Evolutionary conservation across 2,329 filamentous ascomycete genomes (phyloP).

Genomic region (Leptosphaerulina australis): DNA sequence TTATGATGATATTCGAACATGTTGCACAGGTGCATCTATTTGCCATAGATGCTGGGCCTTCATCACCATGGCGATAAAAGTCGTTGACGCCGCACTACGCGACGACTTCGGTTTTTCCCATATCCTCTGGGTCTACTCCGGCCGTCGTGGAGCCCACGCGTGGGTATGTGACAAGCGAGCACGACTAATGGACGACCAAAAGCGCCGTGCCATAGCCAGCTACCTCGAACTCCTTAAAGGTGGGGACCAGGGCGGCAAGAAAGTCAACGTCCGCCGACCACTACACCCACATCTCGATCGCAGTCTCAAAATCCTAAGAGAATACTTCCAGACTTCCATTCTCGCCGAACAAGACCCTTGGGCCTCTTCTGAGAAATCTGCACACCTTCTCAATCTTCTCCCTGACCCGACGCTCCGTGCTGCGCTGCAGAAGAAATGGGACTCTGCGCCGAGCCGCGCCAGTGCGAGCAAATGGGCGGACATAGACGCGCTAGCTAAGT

Average conservation of each 20-base stretch:
- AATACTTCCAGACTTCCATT: slow-evolving; percentile 83
- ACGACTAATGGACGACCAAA: slow-evolving; percentile 81
- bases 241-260: slow-evolving; percentile 83
- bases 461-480: slow-evolving; percentile 90
- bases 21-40: slow-evolving; percentile 91
- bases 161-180: slow-evolving; percentile 96
- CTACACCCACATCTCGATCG: slow-evolving; percentile 88
- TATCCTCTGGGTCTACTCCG: slow-evolving; percentile 98
- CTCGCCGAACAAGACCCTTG: slow-evolving; percentile 88
- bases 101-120: slow-evolving; percentile 98
- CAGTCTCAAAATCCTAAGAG: slow-evolving; percentile 82
- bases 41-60: slow-evolving; percentile 96
- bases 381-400: slow-evolving; percentile 81
- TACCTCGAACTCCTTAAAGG: slow-evolving; percentile 92
- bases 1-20: slow-evolving; percentile 95
- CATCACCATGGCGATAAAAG: slow-evolving; percentile 96
- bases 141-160: slow-evolving; percentile 92
- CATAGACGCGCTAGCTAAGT: slow-evolving; percentile 84
- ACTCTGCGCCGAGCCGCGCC: slow-evolving; percentile 75
- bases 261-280: slow-evolving; percentile 81
- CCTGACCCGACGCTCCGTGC: slow-evolving; percentile 80
- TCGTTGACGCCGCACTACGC: slow-evolving; percentile 82
- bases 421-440: slow-evolving; percentile 88
- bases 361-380: slow-evolving; percentile 67
- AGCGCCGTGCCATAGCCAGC: slow-evolving; percentile 80